A percentile compares a stretch with the other conserved stretches of the same genome.
These are phyloP conservation scores for Cladophialophora psammophila DNA, from an alignment of 2,329 filamentous ascomycete genomes.

Conservation along the genomic window DNA sequence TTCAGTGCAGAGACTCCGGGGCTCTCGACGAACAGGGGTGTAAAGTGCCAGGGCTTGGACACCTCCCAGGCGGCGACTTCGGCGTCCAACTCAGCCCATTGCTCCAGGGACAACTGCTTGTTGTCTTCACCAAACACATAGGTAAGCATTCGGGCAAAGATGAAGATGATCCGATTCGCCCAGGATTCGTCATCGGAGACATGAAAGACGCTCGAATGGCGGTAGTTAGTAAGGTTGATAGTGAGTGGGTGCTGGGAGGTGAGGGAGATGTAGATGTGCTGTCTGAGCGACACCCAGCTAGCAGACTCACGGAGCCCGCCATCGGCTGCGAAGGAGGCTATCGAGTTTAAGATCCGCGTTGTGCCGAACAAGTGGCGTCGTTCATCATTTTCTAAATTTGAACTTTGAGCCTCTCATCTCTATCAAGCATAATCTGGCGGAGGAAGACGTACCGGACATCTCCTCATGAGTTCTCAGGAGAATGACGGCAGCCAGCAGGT, in stretches of 20 bases:
- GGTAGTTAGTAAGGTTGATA: constrained; percentile 50
- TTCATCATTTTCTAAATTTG: constrained; percentile 41
- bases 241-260: constrained; percentile 49
- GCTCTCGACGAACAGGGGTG: constrained; percentile 26
- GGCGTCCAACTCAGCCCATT: constrained; percentile 28
- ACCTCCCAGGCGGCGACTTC: constrained; percentile 25
- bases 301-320: constrained; percentile 52
- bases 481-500: constrained; percentile 58
- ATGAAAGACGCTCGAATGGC: constrained; percentile 48
- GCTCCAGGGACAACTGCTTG: constrained; percentile 19
- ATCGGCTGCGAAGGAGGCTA: constrained; percentile 50
- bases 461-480: constrained; percentile 60
- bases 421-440: not conserved
- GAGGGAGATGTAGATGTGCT: constrained; percentile 52
- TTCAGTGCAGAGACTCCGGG: not conserved
- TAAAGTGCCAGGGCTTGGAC: constrained; percentile 36
- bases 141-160: constrained; percentile 50
- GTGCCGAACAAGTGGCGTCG: constrained; percentile 51
- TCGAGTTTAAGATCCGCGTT: constrained; percentile 49
- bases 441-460: constrained; percentile 36
- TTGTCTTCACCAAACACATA: constrained; percentile 21
- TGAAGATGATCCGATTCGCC: constrained; percentile 49
- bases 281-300: constrained; percentile 53
- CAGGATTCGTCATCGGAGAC: constrained; percentile 50
- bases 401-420: not conserved